phyloP scores from a whole-genome alignment of 225 moss, liverwort and hornwort genomes.

The Polytrichum formosum region DNA sequence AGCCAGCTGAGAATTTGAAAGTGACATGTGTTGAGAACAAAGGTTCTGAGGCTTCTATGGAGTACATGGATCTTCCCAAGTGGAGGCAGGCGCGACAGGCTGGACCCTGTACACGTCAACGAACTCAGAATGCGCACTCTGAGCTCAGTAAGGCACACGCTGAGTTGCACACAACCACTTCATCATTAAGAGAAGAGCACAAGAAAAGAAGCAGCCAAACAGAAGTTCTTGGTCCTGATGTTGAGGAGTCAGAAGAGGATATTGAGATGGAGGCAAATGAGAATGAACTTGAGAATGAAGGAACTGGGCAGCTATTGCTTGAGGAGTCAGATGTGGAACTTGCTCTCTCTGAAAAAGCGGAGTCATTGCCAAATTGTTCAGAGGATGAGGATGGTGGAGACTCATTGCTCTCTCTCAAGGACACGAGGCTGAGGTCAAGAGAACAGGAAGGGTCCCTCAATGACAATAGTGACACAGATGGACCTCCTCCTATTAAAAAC shows the following conservation, averaged over 20 bases:
- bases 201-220: neutral
- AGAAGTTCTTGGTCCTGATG: neutral
- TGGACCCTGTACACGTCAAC: neutral
- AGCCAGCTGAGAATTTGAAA: slow-evolving; percentile 4
- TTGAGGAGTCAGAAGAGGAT: neutral
- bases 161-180: neutral
- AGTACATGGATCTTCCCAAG: slow-evolving; percentile 3
- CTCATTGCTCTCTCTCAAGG: slow-evolving; percentile 4
- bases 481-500: neutral
- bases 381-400: slow-evolving; percentile 11
- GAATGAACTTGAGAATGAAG: slow-evolving; percentile 1
- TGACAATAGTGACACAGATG: neutral
- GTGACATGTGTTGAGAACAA: slow-evolving; percentile 11
- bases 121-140: neutral
- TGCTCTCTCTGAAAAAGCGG: neutral
- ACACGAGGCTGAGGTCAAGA: neutral
- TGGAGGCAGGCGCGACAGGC: slow-evolving; percentile 8
- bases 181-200: neutral
- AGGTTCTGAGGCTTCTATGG: slow-evolving; percentile 14
- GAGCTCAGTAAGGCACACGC: slow-evolving; percentile 1
- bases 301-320: neutral
- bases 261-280: neutral
- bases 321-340: slow-evolving; percentile 4
- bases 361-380: neutral
- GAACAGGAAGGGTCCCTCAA: slow-evolving; percentile 5